phyloP scores from a whole-genome alignment of 2,329 filamentous ascomycete species.

The Calonectria henricotiae region DNA sequence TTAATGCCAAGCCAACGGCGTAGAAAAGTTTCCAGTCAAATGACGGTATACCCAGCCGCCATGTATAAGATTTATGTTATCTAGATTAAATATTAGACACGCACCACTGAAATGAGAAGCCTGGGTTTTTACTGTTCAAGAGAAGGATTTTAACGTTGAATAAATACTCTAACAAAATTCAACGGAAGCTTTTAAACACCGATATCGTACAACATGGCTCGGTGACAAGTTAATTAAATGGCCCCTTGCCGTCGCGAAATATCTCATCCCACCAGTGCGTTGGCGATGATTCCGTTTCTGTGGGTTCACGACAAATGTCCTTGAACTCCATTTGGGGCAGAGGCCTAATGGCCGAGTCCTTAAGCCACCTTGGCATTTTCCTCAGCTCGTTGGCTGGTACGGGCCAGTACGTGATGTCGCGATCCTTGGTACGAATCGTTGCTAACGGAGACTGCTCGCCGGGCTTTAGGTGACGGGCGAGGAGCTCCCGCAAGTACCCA shows the following conservation, averaged over 20 bases:
- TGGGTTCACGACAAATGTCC: neutral
- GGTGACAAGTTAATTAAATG: neutral
- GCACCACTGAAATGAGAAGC: too few species aligned
- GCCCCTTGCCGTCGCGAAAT: neutral
- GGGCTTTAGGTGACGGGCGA: neutral
- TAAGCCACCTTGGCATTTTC: neutral
- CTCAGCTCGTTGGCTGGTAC: slow-evolving; percentile 1
- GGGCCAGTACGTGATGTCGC: slow-evolving; percentile 4
- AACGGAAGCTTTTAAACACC: neutral
- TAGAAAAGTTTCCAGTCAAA: neutral
- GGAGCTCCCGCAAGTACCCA: slow-evolving; percentile 5
- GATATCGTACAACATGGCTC: neutral
- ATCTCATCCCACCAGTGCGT: slow-evolving; percentile 14
- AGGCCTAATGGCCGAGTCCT: neutral
- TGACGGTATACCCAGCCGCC: too few species aligned
- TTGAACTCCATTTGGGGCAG: neutral
- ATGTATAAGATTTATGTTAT: too few species aligned
- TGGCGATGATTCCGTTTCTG: neutral
- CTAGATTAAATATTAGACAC: too few species aligned
- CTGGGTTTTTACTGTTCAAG: too few species aligned
- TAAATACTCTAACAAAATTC: too few species aligned
- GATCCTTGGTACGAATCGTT: neutral
- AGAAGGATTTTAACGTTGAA: too few species aligned
- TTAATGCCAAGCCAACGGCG: neutral
- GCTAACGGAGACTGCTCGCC: neutral